phyloP scores from a whole-genome alignment of 768 basidiomycete genomes.

The Leccinum arenicola region DNA sequence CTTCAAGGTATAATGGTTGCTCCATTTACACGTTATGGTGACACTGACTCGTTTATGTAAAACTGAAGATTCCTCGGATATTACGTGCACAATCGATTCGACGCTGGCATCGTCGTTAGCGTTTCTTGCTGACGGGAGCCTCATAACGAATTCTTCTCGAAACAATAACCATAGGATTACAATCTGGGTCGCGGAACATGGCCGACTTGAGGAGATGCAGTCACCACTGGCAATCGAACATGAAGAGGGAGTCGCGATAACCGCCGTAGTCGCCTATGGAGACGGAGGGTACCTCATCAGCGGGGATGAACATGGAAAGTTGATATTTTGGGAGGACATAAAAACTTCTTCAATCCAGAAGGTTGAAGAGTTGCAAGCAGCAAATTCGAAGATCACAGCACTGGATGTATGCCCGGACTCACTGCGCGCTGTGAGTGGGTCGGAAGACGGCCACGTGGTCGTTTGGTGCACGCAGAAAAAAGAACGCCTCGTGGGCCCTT shows the following conservation, averaged over 20 bases:
- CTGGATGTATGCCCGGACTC: background rate
- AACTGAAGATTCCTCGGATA: background rate
- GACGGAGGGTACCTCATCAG: background rate
- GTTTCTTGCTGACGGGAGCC: background rate
- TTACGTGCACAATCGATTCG: background rate
- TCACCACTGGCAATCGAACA: background rate
- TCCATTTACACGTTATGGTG: background rate
- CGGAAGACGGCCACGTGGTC: background rate
- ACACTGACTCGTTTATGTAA: background rate
- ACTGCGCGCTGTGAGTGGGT: background rate
- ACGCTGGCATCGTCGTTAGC: background rate
- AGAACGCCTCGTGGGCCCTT: constrained; percentile 1
- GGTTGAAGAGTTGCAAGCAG: background rate
- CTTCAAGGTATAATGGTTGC: background rate
- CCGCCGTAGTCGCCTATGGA: background rate
- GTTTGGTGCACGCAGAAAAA: background rate
- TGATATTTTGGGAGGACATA: background rate
- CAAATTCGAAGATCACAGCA: background rate
- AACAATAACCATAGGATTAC: background rate
- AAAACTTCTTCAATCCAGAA: background rate
- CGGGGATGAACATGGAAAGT: background rate
- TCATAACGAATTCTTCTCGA: background rate
- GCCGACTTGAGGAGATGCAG: background rate
- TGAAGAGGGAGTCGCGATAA: background rate
- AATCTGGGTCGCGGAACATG: background rate